Conservation (phyloP, 306 rosid species). For the Herpetospermum pedunculosum region DNA sequence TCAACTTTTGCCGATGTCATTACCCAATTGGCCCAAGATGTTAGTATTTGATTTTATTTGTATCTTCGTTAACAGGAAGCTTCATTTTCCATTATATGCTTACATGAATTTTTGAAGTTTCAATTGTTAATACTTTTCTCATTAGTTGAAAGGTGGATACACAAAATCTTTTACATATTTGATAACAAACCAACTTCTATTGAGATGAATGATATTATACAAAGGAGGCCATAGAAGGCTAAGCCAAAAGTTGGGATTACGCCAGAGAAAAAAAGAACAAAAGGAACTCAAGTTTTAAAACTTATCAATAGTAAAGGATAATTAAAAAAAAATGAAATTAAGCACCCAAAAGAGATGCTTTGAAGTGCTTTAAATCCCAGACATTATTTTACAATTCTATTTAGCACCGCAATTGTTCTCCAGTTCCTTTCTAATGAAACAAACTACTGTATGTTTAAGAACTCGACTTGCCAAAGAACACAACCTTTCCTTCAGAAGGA, state of each 20-base stretch:
- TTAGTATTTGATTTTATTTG: constrained; percentile 25
- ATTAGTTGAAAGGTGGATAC: background rate
- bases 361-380: background rate
- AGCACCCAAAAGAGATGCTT: background rate
- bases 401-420: background rate
- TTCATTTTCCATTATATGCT: background rate
- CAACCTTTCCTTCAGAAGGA: background rate
- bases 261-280: background rate
- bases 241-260: background rate
- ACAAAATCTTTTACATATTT: background rate
- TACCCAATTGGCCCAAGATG: constrained; percentile 97
- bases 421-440: background rate
- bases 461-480: background rate
- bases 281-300: background rate
- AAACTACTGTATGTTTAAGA: background rate
- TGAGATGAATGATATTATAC: background rate
- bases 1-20: constrained; percentile 77
- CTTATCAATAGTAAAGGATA: background rate
- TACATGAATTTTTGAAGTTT: background rate
- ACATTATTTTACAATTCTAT: background rate
- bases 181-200: background rate
- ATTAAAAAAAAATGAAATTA: background rate
- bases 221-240: background rate
- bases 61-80: background rate
- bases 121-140: background rate